phyloP scores from a whole-genome alignment of 495 filamentous ascomycete species.

The Neurospora tetrasperma region DNA sequence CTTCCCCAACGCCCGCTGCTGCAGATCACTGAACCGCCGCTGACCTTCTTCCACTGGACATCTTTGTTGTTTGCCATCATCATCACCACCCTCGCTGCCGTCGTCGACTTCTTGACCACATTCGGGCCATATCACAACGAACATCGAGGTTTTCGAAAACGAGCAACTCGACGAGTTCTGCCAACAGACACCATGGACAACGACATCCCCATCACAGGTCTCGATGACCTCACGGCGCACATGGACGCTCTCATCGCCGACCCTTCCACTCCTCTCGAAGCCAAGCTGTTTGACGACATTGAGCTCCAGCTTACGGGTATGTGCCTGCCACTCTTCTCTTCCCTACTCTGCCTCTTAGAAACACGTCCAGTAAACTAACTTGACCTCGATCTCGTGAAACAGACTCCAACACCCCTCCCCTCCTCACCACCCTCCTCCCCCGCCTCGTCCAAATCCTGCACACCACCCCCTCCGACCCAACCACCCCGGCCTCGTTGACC shows the following conservation, averaged over 20 bases:
- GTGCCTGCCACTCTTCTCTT: not conserved
- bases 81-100: not conserved
- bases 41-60: not conserved
- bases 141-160: not conserved
- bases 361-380: not conserved
- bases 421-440: slow-evolving; percentile 40
- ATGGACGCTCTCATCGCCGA: slow-evolving; percentile 35
- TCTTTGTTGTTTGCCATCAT: not conserved
- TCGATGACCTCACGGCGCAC: slow-evolving; percentile 40
- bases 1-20: not conserved
- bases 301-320: slow-evolving; percentile 42
- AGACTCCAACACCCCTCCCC: slow-evolving; percentile 36
- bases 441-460: slow-evolving; percentile 39
- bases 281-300: slow-evolving; percentile 43
- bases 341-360: not conserved
- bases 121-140: not conserved
- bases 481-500: slow-evolving; percentile 37
- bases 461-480: slow-evolving; percentile 39
- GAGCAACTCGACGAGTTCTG: not conserved
- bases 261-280: slow-evolving; percentile 26
- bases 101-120: not conserved
- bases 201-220: slow-evolving; percentile 27
- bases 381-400: not conserved
- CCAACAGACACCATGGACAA: slow-evolving; percentile 15
- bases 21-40: not conserved